Base-by-base conservation (phyloP, 257 asterid genomes). In the Vinca minor region DNA sequence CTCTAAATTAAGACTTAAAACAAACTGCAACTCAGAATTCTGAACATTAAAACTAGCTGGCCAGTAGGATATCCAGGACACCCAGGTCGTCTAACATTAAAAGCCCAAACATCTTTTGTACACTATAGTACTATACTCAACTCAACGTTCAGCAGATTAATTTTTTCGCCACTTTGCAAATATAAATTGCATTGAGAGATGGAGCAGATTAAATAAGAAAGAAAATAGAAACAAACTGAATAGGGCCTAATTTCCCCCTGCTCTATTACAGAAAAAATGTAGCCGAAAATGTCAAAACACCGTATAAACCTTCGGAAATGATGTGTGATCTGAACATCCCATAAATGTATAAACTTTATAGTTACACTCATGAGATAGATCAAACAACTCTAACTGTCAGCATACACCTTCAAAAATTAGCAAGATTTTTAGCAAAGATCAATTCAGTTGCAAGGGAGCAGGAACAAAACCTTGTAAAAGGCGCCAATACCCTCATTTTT, bases 401-500 rank as follows among this genome's bases (percentile, higher is more conserved):
- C 39, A 29, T 55, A 55, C 23, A 29, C 61, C 17, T 17, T 13
- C 10, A 26, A 25, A 18, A 55, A 29, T 17, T n/a, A n/a, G n/a
- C n/a, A 29, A 2, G 13, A 15, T 54, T 17, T 41, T 55, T 18
- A 1, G 61, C 61, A 55, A 31, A 20, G 32, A 55, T 18, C 13
- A 55, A 55, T 39, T 55, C 41, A 55, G 25, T 14, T 29, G 48
- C 25, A 17, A 66, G 18, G 1, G 32, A 44, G 41, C 71, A 42
- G 13, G 38, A 59, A 76, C 89, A 39, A 38, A 68, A 92, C 98
- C 87, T 93, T 89, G 82, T 93, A 93, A 66, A 93, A 87, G 57
- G 95, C 95, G 66, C 91, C 90, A 41, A 83, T 2, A 9, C 97
- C 98, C 44, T 93, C 92, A 60, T 89, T 89, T 64, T 85, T 84